Conservation (phyloP, 345 rosid species). For the Luvunga scandens region DNA sequence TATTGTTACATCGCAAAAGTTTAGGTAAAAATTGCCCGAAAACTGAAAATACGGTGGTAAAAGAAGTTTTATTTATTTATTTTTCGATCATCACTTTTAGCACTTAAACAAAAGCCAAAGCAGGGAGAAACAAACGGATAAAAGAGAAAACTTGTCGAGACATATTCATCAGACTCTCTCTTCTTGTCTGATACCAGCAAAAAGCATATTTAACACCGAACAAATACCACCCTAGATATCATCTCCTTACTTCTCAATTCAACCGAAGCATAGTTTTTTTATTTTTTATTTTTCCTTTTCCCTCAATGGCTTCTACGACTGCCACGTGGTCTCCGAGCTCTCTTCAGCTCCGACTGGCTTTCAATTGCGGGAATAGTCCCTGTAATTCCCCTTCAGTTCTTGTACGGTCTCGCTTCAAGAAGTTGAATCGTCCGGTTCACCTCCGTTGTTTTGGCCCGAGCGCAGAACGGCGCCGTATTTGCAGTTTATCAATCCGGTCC, state of each 20-base stretch:
- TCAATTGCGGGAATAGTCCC: slow-evolving; percentile 31
- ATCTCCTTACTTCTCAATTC: slow-evolving; percentile 22
- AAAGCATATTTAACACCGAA: background rate
- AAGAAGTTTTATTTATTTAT: background rate
- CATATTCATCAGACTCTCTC: background rate
- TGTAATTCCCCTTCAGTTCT: slow-evolving; percentile 22
- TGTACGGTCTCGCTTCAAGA: slow-evolving; percentile 32
- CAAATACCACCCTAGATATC: slow-evolving; percentile 27
- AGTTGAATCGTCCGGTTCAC: slow-evolving; percentile 26
- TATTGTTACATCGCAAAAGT: too few species aligned
- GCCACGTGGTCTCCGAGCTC: slow-evolving; percentile 66
- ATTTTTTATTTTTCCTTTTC: too few species aligned
- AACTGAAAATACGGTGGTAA: background rate
- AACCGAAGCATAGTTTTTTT: background rate
- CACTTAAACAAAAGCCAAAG: background rate
- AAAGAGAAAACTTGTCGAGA: background rate
- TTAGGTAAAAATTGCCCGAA: too few species aligned
- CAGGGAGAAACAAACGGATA: background rate
- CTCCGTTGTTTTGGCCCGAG: slow-evolving; percentile 27
- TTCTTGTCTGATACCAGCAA: background rate
- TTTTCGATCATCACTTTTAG: background rate
- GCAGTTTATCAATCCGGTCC: slow-evolving; percentile 33
- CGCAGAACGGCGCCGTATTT: slow-evolving; percentile 14
- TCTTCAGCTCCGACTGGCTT: slow-evolving; percentile 81
- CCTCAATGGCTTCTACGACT: slow-evolving; percentile 44